These are phyloP conservation scores for Teunomyces funiuensis DNA, from an alignment of 805 yeast species.

Conservation along the genomic window DNA sequence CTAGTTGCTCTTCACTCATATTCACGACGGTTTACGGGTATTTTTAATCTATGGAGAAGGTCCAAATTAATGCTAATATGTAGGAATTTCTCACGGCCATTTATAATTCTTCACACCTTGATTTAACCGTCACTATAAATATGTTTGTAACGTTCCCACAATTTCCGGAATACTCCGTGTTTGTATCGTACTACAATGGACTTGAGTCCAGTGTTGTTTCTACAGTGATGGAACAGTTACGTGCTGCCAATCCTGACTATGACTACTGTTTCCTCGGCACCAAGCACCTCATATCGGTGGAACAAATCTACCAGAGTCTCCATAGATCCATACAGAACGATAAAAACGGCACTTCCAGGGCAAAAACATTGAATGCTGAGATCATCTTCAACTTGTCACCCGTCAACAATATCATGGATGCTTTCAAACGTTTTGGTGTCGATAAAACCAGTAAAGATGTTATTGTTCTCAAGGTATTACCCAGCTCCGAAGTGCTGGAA, in stretches of 20 bases:
- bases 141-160: constrained; percentile 42
- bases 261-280: constrained; percentile 70
- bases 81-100: background rate
- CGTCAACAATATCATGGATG: constrained; percentile 68
- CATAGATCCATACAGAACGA: constrained; percentile 60
- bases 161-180: constrained; percentile 37
- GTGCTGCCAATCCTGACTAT: constrained; percentile 46
- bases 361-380: constrained; percentile 71
- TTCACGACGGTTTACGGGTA: background rate
- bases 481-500: constrained; percentile 24
- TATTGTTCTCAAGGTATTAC: constrained; percentile 51
- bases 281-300: constrained; percentile 52
- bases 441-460: constrained; percentile 47
- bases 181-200: constrained; percentile 44
- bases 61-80: constrained; percentile 1
- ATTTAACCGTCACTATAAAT: background rate
- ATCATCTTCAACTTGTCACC: constrained; percentile 69
- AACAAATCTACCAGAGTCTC: constrained; percentile 61
- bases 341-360: constrained; percentile 48
- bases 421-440: constrained; percentile 69
- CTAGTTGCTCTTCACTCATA: constrained; percentile 3
- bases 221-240: constrained; percentile 45
- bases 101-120: background rate
- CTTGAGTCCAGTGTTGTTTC: constrained; percentile 40
- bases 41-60: background rate